Base-by-base conservation (phyloP, 2,329 filamentous ascomycete species). In the Botrytis medusae region DNA sequence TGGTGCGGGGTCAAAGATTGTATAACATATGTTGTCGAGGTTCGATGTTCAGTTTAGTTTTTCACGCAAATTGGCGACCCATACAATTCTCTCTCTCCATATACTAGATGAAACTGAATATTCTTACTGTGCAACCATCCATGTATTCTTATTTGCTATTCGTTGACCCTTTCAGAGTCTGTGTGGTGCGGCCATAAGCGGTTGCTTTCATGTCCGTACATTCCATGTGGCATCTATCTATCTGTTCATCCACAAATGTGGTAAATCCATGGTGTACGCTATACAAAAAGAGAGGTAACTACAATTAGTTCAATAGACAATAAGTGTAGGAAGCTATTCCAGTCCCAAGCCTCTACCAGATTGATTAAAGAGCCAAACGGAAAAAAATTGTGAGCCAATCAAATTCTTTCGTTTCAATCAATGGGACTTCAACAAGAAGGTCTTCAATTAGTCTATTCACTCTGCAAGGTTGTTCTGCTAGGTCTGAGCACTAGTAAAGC, bases 61-160 rank as follows among this genome's bases (percentile, higher is more conserved):
- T 57, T 57, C 25, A 34, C 32, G 34, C 34, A 57, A 57, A 57
- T 68, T 68, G 54, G 65, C 65, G 48, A 69, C 9, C 51, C 48
- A 69, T 20, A 57, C n/a, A 32, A 69, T 59, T 16, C 25, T 42
- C 20, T 54, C n/a, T 10, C 25, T n/a, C 25, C 14, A 12, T 12
- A 18, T 57, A 63, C 25, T n/a, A 69, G 10, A 42, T 51, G 9
- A 42, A n/a, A 16, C 51, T 42, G 20, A 9, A 37, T 57, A 44
- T 22, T 20, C 18, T 22, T 59, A 12, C 12, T 42, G 37, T 29
- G 57, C 34, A 57, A 44, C 7, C n/a, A 69, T 37, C 37, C 34
- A 69, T 69, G 65, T 22, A 44, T 57, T n/a, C 54, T 29, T 3
- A 25, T 69, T 29, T 16, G 40, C 46, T 34, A 69, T 69, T 69